Evolutionary conservation across 148 eudicot species (phyloP), one percentile per base, ranked within the genome.

Genomic region (Fagopyrum tataricum): DNA sequence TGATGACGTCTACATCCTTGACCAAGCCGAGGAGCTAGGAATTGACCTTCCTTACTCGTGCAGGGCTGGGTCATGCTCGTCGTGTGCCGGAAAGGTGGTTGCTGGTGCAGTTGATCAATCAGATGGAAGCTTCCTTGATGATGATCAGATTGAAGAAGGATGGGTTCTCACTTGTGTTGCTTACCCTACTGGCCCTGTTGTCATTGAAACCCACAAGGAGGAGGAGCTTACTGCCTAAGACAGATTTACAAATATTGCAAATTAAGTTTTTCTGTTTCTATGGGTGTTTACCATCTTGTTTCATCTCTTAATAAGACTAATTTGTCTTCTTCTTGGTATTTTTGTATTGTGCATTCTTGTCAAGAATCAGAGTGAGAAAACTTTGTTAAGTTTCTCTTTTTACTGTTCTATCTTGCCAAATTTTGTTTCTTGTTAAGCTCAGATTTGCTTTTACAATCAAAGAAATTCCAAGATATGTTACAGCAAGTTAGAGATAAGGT

Each of bases 101-200:
- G 23, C 56, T 0, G 98, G 98, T 2, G 56, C 17, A 3, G 83
- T 90, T 1, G 92, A 93, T 40, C 98, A 93, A 81, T 79, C 87
- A 0, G 98, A 90, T 20, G 81, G 79, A 6, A 87, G 86, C 73
- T 93, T 89, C 80, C 88, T 93, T 9, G 98, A 93, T 12, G 98
- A 90, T 58, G 87, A 83, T 0, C 96, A 90, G 79, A 71, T 86
- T 6, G 83, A 43, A 0, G 79, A 1, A 0, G 98, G 98, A 0
- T 91, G 79, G 79, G 98, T 93, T 1, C 92, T 93, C 44, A 93
- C 97, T 8, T 93, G 98, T 78, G 86, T 81, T 1, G 94, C 97
- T 64, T 86, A 81, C 51, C 91, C 97, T 8, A 39, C 72, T 3
- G 64, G 78, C 23, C 91, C 88, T 75, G 79, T 87, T 48, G 80